A percentile compares a stretch with the other conserved stretches of the same genome.
Evolutionary conservation across 306 rosid genomes (phyloP).

Genomic region (Ammopiptanthus mongolicus): DNA sequence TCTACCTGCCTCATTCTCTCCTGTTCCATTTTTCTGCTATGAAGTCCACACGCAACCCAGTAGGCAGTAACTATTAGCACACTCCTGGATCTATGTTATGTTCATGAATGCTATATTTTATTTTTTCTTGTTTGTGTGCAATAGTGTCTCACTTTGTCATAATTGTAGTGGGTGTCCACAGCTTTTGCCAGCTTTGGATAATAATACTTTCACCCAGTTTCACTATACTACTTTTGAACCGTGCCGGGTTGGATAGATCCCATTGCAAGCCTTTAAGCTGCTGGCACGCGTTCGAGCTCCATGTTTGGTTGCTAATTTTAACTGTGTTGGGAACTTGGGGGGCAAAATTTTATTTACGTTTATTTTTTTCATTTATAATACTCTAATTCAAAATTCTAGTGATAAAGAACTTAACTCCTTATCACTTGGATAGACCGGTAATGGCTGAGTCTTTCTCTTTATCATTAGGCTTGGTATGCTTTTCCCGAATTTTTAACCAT

Average conservation of each 20-base stretch:
- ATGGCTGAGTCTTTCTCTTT: no score
- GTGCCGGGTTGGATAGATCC: background rate
- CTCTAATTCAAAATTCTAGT: no score
- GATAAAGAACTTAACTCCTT: no score
- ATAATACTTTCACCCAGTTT: background rate
- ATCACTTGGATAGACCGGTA: no score
- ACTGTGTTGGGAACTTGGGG: no score
- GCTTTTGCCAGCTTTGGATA: background rate
- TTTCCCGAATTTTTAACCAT: no score
- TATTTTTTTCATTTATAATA: no score
- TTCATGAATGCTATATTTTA: background rate
- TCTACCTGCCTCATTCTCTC: background rate
- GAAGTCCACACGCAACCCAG: no score
- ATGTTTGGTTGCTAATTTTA: no score
- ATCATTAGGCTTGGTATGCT: no score
- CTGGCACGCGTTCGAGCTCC: no score
- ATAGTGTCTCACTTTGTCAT: background rate
- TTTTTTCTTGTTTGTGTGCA: background rate
- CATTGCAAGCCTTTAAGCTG: background rate
- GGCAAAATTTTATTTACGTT: no score
- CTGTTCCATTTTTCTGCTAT: background rate
- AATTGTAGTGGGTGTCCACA: constrained; percentile 8
- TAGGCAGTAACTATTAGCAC: background rate
- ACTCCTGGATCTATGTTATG: background rate
- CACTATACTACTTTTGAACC: background rate